phyloP scores from a whole-genome alignment of 2,329 filamentous ascomycete genomes.

The Madurella mycetomatis region DNA sequence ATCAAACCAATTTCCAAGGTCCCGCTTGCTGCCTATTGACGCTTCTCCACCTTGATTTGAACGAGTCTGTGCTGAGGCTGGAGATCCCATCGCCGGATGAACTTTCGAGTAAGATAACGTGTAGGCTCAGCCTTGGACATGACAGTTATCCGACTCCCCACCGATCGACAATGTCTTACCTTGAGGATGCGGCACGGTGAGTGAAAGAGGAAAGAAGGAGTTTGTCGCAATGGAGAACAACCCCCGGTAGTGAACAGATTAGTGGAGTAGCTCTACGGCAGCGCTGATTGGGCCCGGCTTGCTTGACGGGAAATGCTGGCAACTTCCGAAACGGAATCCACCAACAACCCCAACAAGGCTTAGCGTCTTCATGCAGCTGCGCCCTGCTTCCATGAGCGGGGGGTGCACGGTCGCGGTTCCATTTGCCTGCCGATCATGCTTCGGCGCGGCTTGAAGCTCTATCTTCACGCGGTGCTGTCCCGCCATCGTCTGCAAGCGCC shows the following conservation, averaged over 20 bases:
- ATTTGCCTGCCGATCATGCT: too few relatives aligned
- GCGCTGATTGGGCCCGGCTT: not conserved
- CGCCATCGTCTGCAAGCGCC: not conserved
- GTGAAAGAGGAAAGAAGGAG: not conserved
- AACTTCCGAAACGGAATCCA: not conserved
- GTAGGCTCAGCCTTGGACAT: too few relatives aligned
- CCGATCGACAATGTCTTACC: too few relatives aligned
- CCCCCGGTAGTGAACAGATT: too few relatives aligned
- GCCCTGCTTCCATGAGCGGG: not conserved
- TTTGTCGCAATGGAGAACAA: too few relatives aligned
- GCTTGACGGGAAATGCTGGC: not conserved
- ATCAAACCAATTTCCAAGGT: too few relatives aligned
- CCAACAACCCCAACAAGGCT: not conserved
- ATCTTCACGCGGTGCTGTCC: too few relatives aligned
- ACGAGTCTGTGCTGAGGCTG: not conserved
- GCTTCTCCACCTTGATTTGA: not conserved
- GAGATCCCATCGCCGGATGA: not conserved
- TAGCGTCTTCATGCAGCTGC: not conserved
- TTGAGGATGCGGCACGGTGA: too few relatives aligned
- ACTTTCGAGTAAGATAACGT: slow-evolving; percentile 1
- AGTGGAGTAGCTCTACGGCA: too few relatives aligned
- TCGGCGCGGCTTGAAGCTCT: too few relatives aligned
- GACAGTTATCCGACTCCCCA: too few relatives aligned
- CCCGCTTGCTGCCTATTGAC: slow-evolving; percentile 2
- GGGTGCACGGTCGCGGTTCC: too few relatives aligned